Conservation (phyloP, 129 eudicot genomes). For the Tanacetum coccineum region DNA sequence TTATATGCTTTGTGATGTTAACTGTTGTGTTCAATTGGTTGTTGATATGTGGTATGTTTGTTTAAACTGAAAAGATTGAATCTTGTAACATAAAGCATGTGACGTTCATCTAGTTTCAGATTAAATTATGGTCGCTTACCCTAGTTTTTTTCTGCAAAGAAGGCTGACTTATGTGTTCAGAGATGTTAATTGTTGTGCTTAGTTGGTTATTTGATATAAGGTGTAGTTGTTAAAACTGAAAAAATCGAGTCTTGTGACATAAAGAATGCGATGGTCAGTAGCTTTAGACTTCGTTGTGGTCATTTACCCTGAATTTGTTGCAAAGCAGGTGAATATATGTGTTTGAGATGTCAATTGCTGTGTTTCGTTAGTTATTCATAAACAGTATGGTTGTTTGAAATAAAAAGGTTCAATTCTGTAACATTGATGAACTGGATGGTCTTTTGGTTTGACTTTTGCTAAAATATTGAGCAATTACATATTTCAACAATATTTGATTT, state of each 20-base stretch:
- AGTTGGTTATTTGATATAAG: background rate
- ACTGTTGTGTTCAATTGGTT: background rate
- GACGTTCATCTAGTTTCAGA: no score
- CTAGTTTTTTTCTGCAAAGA: constrained; percentile 45
- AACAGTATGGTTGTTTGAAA: no score
- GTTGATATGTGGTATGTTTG: background rate
- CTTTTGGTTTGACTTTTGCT: background rate
- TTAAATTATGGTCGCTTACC: no score
- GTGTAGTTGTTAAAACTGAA: no score
- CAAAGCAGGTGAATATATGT: constrained; percentile 25
- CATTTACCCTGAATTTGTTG: constrained; percentile 30
- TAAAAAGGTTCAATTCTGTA: background rate
- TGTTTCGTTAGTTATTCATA: background rate
- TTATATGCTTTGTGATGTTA: constrained; percentile 17
- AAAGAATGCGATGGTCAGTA: background rate
- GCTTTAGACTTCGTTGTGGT: no score
- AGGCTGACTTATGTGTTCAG: background rate
- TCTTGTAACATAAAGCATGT: background rate
- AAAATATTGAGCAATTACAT: background rate
- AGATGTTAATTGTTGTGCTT: background rate
- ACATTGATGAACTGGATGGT: constrained; percentile 1
- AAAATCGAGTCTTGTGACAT: no score
- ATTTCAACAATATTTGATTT: constrained; percentile 1
- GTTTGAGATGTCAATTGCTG: background rate
- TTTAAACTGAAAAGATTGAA: background rate